A percentile compares a stretch with the other conserved stretches of the same genome.
These are phyloP conservation scores for Mucor saturninus DNA, from an alignment of 371 early-diverging fungal species.

Conservation along the genomic window DNA sequence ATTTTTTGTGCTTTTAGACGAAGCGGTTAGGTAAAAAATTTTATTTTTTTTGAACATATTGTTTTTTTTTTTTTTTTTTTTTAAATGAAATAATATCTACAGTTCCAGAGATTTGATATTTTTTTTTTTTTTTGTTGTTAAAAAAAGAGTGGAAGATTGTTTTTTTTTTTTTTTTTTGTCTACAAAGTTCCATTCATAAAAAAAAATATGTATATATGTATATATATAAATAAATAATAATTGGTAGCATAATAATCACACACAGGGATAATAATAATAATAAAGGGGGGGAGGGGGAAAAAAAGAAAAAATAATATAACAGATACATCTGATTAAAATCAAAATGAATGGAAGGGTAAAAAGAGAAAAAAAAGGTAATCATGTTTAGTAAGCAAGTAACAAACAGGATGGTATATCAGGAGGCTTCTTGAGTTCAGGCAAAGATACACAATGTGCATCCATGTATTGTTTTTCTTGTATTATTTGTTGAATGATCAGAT, in stretches of 20 bases:
- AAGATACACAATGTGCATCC: not conserved
- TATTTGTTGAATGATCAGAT: not conserved
- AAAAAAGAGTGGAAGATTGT: not conserved
- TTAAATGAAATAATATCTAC: constrained; percentile 13
- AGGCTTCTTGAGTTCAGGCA: constrained; percentile 24
- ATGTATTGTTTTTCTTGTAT: constrained; percentile 1
- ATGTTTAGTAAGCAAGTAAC: not conserved
- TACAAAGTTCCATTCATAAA: constrained; percentile 22
- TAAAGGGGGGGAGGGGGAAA: not conserved
- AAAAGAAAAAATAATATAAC: constrained; percentile 19
- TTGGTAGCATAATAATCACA: constrained; percentile 13
- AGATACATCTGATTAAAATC: constrained; percentile 21
- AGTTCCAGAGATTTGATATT: constrained; percentile 25
- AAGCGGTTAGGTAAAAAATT: not conserved
- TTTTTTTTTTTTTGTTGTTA: not conserved
- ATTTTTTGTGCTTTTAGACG: constrained; percentile 13
- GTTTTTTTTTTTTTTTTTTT: not conserved
- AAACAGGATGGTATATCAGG: constrained; percentile 15
- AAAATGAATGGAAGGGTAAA: constrained; percentile 16
- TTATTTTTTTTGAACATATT: not conserved
- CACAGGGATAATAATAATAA: constrained; percentile 6
- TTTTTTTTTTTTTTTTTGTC: constrained; percentile 9
- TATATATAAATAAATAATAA: not conserved
- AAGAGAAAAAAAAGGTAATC: not conserved
- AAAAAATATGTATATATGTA: not conserved